Evolutionary conservation across 1,284 basidiomycete species (phyloP), one percentile per base, ranked within the genome.

Genomic region (Boletus subluridellus): DNA sequence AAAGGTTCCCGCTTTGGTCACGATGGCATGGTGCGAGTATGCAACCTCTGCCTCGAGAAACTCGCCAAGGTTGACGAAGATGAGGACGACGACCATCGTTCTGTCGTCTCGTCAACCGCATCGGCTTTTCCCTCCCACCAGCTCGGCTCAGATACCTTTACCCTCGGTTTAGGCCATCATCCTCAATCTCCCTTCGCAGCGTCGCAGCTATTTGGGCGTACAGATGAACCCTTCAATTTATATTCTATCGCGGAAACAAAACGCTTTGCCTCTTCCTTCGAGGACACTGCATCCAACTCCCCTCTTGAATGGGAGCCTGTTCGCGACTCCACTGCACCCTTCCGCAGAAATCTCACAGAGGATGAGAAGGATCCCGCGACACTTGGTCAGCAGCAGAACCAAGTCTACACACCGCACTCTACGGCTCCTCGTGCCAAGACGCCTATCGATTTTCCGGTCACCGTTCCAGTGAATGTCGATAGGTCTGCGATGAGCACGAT

Each of bases 1-100:
- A 94, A 95, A 62, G 95, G 94, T 8, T 83, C 87, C n/a, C 86
- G 94, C 2, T 98, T 97, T 69, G 94, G 94, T 7, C 90, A 94
- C 60, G 87, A 95, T 56, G 94, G 94, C 34, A 91, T 91, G 83
- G 83, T 98, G 57, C 85, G 96, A 58, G 90, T 95, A 12, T 98
- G 95, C 77, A 97, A 98, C 69, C 80, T 97, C 24, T 99, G 97
- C 73, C 79, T 97, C 30, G 90, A 92, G 66, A 95, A 95, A 74
- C 84, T 97, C 57, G 87, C 90, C 55, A 91, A 90, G 65, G 88
- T 84, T 24, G 79, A 80, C 6, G 87, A 90, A 50, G 87, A 90
- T 49, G 89, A 90, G 39, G 90, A 92, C 63, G 92, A 95, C 51
- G 91, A 94, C 65, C 82, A 82, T 47, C 84, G 88, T 48, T 92